phyloP scores from a whole-genome alignment of 805 yeast genomes.

The Ogataea trehaloabstinens region DNA sequence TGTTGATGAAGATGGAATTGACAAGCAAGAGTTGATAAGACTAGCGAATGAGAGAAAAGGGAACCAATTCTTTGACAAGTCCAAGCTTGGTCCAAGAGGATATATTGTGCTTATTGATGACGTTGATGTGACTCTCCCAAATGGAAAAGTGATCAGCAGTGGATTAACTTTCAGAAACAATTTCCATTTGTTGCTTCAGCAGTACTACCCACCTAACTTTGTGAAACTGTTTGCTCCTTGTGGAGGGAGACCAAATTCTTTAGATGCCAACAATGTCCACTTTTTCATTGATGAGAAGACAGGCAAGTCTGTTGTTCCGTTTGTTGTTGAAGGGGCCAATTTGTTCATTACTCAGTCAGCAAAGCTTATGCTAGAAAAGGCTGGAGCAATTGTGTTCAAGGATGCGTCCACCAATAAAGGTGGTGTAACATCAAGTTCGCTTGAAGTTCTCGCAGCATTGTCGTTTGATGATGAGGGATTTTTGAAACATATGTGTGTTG shows the following conservation, averaged over 20 bases:
- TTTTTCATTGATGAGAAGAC: slow-evolving; percentile 69
- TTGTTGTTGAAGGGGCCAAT: slow-evolving; percentile 96
- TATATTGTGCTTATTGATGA: slow-evolving; percentile 86
- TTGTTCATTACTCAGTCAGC: slow-evolving; percentile 94
- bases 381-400: slow-evolving; percentile 85
- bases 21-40: slow-evolving; percentile 72
- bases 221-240: slow-evolving; percentile 93
- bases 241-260: slow-evolving; percentile 98
- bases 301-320: slow-evolving; percentile 76
- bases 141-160: slow-evolving; percentile 69
- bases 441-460: slow-evolving; percentile 92
- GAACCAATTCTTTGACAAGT: slow-evolving; percentile 65
- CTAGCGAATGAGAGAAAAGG: slow-evolving; percentile 77
- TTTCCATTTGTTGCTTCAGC: slow-evolving; percentile 75
- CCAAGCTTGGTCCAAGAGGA: slow-evolving; percentile 70
- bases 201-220: slow-evolving; percentile 53
- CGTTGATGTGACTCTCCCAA: slow-evolving; percentile 71
- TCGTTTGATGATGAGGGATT: slow-evolving; percentile 86
- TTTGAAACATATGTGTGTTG: slow-evolving; percentile 74
- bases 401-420: slow-evolving; percentile 98
- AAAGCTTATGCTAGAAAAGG: slow-evolving; percentile 77
- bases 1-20: slow-evolving; percentile 86
- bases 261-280: slow-evolving; percentile 80
- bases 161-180: slow-evolving; percentile 90
- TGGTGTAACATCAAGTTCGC: slow-evolving; percentile 95